Base-by-base conservation (phyloP, 2,329 filamentous ascomycete species). In the Grosmannia clavigera region DNA sequence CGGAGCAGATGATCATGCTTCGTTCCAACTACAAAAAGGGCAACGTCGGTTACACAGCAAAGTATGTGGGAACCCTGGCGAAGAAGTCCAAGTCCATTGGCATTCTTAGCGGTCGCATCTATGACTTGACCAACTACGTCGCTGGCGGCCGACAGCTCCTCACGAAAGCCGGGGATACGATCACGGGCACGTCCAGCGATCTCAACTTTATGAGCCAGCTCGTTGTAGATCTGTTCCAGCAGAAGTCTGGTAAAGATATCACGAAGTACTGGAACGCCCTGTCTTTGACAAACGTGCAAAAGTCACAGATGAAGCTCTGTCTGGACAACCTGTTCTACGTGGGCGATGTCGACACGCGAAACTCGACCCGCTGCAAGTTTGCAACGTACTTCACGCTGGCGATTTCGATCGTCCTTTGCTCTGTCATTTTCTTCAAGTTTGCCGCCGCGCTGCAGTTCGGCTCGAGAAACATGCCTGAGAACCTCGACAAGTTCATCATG, bases 401-500 rank as follows among this genome's bases (percentile, higher is more conserved):
- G 3, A 85, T 99, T 58, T 92, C 92, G 0, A 79, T 90, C 65
- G 66, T 96, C 61, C 78, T 99, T 53, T 87, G 86, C 66, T 80
- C 81, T 54, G 86, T 99, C 63, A 92, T 99, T 66, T 83, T 81
- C 22, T 95, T 97, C 84, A 99, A 99, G 72, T 99, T 99, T 77
- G 81, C 97, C 65, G 95, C 95, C 38, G 94, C 94, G 9, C 80
- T 99, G 61, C 94, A 99, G 69, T 99, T 99, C 68, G 87, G 90
- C 53, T 85, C 81, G 67, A 96, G 95, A 76, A 96, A 89, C 64
- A 76, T 92, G 46, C 95, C 94, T 0, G 94, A 99, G 74, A 94
- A 96, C 70, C 82, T 99, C 35, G 94, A 99, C 75, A 99, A 99
- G 72, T 99, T 99, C 71, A 81, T 99, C 71, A 96, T 99, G 74